Percentiles rank a stretch among this genome's conserved stretches.
Evolutionary conservation across 2,329 filamentous ascomycete genomes (phyloP).

Genomic region (Exophiala aquamarina): DNA sequence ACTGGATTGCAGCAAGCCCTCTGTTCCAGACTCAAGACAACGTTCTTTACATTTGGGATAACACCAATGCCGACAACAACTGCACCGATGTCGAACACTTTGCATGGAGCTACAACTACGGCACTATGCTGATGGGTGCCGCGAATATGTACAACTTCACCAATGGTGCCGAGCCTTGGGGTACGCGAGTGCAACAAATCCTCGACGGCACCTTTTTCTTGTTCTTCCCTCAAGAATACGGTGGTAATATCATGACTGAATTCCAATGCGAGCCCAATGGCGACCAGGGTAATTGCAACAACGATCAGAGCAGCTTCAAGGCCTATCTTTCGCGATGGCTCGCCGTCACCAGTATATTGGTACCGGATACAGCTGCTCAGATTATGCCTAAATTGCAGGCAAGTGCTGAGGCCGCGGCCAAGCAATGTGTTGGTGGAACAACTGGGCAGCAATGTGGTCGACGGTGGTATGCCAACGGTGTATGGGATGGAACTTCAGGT

Average conservation of each 20-base stretch:
- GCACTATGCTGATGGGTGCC: constrained; percentile 58
- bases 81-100: constrained; percentile 62
- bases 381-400: constrained; percentile 60
- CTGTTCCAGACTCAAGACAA: constrained; percentile 58
- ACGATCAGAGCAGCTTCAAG: constrained; percentile 73
- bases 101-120: constrained; percentile 67
- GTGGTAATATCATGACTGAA: constrained; percentile 62
- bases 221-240: constrained; percentile 51
- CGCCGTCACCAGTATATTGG: constrained; percentile 60
- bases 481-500: constrained; percentile 59
- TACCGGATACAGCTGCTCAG: constrained; percentile 55
- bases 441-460: constrained; percentile 64
- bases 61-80: constrained; percentile 56
- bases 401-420: constrained; percentile 60
- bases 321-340: constrained; percentile 69
- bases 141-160: constrained; percentile 70
- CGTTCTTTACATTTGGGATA: constrained; percentile 58
- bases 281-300: constrained; percentile 58
- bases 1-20: constrained; percentile 55
- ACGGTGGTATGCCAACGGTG: constrained; percentile 54
- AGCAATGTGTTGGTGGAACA: constrained; percentile 61
- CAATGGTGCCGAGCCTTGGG: constrained; percentile 56
- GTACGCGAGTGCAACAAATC: constrained; percentile 55
- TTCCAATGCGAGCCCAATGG: constrained; percentile 61
- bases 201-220: constrained; percentile 46